These are phyloP conservation scores for Deinandra increscens DNA, from an alignment of 129 eudicot species.

Conservation along the genomic window DNA sequence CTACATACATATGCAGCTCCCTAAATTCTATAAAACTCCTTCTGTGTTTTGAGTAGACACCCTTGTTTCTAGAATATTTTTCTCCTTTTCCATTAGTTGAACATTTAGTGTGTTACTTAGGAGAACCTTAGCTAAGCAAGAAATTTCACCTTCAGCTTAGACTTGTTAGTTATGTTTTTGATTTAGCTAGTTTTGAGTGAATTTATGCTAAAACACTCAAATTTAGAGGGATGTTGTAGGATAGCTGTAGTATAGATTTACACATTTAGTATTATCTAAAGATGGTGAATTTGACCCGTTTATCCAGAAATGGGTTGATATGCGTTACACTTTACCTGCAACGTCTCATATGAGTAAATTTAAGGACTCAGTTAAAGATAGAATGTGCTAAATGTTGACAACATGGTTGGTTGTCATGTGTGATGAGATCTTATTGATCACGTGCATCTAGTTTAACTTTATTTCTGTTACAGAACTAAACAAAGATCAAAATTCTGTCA, in stretches of 20 bases:
- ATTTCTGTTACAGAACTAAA: not conserved
- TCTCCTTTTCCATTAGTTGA: not conserved
- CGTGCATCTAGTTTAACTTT: not conserved
- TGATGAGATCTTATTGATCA: not conserved
- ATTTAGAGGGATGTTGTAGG: conserved; percentile 11
- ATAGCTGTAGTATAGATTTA: not conserved
- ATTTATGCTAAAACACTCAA: conserved; percentile 10
- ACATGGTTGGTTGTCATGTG: conserved; percentile 5
- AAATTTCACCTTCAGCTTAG: not conserved
- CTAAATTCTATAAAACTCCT: not conserved
- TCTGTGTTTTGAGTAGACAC: not conserved
- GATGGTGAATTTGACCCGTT: not conserved
- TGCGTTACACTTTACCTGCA: not conserved
- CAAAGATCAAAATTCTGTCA: conserved; percentile 1
- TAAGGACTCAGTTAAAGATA: not conserved
- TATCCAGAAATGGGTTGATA: not conserved
- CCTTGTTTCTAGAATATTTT: not conserved
- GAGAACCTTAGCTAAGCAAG: not conserved
- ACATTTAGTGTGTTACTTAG: not conserved
- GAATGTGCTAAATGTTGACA: conserved; percentile 1
- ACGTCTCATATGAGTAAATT: not conserved
- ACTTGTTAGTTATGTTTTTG: not conserved
- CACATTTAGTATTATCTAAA: conserved; percentile 8
- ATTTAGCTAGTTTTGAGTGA: conserved; percentile 12
- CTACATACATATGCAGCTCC: conserved; percentile 1